phyloP scores from a whole-genome alignment of 1,284 basidiomycete genomes.

The Leccinum fallax region DNA sequence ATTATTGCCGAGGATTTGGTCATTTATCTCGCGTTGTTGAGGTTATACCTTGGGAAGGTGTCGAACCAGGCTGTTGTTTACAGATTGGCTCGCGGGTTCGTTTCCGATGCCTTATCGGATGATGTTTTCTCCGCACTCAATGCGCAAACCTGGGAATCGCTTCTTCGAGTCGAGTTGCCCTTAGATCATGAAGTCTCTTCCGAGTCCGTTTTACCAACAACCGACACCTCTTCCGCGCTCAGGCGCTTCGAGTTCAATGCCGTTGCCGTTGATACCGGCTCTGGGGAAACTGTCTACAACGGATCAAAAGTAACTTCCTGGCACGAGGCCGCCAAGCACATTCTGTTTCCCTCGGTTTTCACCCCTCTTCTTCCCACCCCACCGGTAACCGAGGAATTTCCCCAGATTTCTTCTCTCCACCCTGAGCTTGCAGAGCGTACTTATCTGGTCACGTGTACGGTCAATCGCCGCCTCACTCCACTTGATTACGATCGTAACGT shows the following conservation, averaged over 20 bases:
- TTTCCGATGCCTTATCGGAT: constrained; percentile 44
- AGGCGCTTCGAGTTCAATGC: constrained; percentile 72
- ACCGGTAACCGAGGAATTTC: constrained; percentile 43
- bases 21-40: constrained; percentile 66
- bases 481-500: constrained; percentile 97
- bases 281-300: constrained; percentile 57
- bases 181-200: constrained; percentile 12
- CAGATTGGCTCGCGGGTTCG: constrained; percentile 49
- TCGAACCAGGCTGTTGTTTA: constrained; percentile 57
- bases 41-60: constrained; percentile 67
- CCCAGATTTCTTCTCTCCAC: constrained; percentile 70
- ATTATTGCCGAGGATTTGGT: constrained; percentile 54
- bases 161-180: constrained; percentile 53
- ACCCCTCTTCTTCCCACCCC: constrained; percentile 46
- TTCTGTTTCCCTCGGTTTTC: constrained; percentile 86
- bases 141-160: constrained; percentile 56
- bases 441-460: constrained; percentile 90
- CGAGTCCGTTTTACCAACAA: constrained; percentile 15
- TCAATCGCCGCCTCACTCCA: constrained; percentile 95
- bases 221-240: constrained; percentile 39
- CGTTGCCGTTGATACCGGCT: constrained; percentile 59
- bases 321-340: constrained; percentile 88
- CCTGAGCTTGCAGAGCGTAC: constrained; percentile 91
- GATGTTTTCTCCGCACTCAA: constrained; percentile 51
- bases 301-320: constrained; percentile 70